These are phyloP conservation scores for Yamadazyma akitaensis DNA, from an alignment of 805 yeast species.

Conservation along the genomic window DNA sequence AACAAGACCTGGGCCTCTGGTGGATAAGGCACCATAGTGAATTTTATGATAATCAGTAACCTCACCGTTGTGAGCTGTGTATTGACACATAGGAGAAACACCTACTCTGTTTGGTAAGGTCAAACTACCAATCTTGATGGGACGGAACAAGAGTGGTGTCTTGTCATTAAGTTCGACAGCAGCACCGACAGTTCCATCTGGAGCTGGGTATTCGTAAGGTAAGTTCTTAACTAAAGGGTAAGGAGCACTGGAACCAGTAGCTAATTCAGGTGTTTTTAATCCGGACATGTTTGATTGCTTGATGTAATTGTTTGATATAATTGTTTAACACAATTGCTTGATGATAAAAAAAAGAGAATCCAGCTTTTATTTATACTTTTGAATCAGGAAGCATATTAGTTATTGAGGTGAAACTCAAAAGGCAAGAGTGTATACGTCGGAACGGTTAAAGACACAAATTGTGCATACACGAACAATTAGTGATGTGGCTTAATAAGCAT, in stretches of 20 bases:
- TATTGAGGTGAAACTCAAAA: too few relatives aligned
- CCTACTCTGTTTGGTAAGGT: slow-evolving; percentile 50
- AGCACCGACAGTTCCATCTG: slow-evolving; percentile 12
- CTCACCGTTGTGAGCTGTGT: slow-evolving; percentile 41
- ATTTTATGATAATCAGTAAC: slow-evolving; percentile 46
- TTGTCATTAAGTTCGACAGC: slow-evolving; percentile 6
- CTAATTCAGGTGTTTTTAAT: slow-evolving; percentile 2
- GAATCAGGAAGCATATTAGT: too few relatives aligned
- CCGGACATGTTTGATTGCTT: not conserved
- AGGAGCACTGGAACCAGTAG: slow-evolving; percentile 7
- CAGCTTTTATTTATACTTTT: not conserved
- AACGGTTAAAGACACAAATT: not conserved
- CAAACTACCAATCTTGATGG: slow-evolving; percentile 39
- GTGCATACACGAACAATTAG: not conserved
- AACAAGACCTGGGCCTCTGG: slow-evolving; percentile 49
- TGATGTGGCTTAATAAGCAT: too few relatives aligned
- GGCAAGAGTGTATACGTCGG: too few relatives aligned
- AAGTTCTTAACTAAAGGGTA: slow-evolving; percentile 7
- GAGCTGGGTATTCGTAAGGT: slow-evolving; percentile 12
- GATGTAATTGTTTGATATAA: not conserved
- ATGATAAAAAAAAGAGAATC: too few relatives aligned
- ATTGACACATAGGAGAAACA: slow-evolving; percentile 56
- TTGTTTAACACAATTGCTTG: too few relatives aligned
- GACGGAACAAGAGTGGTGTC: slow-evolving; percentile 41
- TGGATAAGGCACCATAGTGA: slow-evolving; percentile 47